Evolutionary conservation across 768 basidiomycete species (phyloP), one percentile per base, ranked within the genome.

Genomic region (Botryobasidium botryosum): DNA sequence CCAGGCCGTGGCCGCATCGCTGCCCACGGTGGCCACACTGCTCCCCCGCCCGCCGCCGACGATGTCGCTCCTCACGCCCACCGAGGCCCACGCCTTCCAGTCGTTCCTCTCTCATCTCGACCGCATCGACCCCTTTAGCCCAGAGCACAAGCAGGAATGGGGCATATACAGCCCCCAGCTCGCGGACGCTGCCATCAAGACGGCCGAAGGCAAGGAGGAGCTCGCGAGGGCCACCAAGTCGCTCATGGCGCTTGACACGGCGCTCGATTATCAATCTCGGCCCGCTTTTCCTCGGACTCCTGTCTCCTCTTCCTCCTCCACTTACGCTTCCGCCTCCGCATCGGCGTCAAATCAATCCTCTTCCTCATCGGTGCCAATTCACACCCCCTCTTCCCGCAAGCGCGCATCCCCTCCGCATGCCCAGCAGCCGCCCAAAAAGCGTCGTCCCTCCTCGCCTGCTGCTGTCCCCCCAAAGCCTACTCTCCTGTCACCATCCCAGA

Each of bases 201-300:
- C 2, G 7, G 17, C 46, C 13, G 40, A 45, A 12, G 41, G 27
- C 18, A 74, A 65, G 46, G 75, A 79, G 44, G 75, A 75, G 2
- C 68, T 87, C 44, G 63, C 77, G 43, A 79, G 78, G 60, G 82
- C 82, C 0, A 86, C 83, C 0, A 83, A 80, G 59, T 80, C 85
- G 59, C 71, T 87, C 35, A 83, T 87, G 75, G 46, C 48, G 3
- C 35, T 49, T 21, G 48, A 49, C n/a, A 20, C 25, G 18, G 31
- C n/a, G 6, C 27, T 41, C 7, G 25, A 41, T 25, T 17, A 18
- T 6, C 6, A 8, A 5, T 15, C 21, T 24, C 17, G n/a, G 7
- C 25, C 27, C 20, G 15, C 21, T 42, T 28, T 27, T 13, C 20
- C 23, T 21, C 20, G 12, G 10, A 10, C 37, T 39, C 10, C 23